Evolutionary conservation across 2,329 filamentous ascomycete genomes (phyloP), one percentile per base, ranked within the genome.

Genomic region (Cadophora malorum): DNA sequence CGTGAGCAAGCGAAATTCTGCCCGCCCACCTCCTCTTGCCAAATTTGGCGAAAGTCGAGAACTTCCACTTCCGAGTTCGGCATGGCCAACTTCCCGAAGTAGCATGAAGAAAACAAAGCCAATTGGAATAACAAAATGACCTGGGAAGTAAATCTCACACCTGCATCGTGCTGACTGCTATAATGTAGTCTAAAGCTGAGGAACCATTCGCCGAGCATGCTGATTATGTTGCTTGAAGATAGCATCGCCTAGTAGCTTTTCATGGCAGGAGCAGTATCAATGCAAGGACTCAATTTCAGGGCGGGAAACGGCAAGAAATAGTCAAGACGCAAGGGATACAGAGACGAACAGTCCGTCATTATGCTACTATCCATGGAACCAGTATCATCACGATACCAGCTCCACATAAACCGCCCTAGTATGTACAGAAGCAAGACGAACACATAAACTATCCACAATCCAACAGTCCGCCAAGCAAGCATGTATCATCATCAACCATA

Each of bases 401-500:
- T 12, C 35, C 35, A 59, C 35, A 41, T 35, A 41, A 45, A 4
- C 56, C 56, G 21, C 56, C 56, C 56, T 59, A 59, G 21, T 41
- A 59, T 59, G 35, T 59, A 59, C 56, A 59, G 33, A 38, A 45
- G 33, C 52, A 55, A 55, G 45, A 59, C 35, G 21, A 59, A 59
- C 21, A 59, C 23, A 16, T 41, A 41, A 41, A 16, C 14, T 16
- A 38, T 16, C 14, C 33, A 19, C 38, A 35, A 59, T 59, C 19
- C 56, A 59, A 45, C 56, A n/a, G 45, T 5, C 28, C 28, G 28
- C 28, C 56, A 38, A 45, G 2, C 56, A 59, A 16, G 56, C n/a
- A 59, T 59, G 56, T 35, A 59, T 59, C 56, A 59, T 59, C 56
- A 59, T 8, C 33, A 59, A 59, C 38, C 33, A 59, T 23, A 58